A percentile compares a stretch with the other conserved stretches of the same genome.
These are phyloP conservation scores for Yarrowia sp. DNA, from an alignment of 805 yeast genomes.

Conservation along the genomic window DNA sequence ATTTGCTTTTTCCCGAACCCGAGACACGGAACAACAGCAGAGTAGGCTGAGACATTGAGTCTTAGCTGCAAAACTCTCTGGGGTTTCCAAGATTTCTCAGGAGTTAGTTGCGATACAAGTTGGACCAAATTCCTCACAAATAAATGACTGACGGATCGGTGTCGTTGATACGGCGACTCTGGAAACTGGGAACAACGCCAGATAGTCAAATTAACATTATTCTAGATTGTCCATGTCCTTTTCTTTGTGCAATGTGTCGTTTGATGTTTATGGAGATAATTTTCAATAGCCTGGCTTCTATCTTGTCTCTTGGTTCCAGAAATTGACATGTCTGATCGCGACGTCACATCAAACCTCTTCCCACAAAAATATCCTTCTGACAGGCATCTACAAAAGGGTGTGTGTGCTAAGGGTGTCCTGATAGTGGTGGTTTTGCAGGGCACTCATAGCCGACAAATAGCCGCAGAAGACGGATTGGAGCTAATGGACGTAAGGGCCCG, in stretches of 20 bases:
- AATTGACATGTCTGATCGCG: background rate
- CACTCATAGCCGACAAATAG: no score
- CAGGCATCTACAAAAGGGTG: background rate
- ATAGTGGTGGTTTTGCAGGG: no score
- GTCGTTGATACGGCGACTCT: background rate
- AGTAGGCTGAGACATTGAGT: background rate
- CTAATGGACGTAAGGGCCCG: background rate
- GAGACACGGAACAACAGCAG: no score
- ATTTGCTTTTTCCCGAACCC: background rate
- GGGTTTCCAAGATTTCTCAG: no score
- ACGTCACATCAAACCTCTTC: background rate
- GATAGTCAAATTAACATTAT: background rate
- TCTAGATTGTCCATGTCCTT: background rate
- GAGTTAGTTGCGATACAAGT: background rate
- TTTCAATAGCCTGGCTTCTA: background rate
- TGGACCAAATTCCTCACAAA: background rate
- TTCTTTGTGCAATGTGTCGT: background rate
- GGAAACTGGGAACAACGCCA: background rate
- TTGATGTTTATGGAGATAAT: background rate
- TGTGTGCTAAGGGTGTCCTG: background rate
- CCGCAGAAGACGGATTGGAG: background rate
- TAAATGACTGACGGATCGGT: background rate
- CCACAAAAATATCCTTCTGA: background rate
- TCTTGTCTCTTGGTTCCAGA: background rate
- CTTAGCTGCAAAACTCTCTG: background rate